Evolutionary conservation across 1,284 basidiomycete species (phyloP), one percentile per base, ranked within the genome.

Genomic region (Lentinula novae-zelandiae): DNA sequence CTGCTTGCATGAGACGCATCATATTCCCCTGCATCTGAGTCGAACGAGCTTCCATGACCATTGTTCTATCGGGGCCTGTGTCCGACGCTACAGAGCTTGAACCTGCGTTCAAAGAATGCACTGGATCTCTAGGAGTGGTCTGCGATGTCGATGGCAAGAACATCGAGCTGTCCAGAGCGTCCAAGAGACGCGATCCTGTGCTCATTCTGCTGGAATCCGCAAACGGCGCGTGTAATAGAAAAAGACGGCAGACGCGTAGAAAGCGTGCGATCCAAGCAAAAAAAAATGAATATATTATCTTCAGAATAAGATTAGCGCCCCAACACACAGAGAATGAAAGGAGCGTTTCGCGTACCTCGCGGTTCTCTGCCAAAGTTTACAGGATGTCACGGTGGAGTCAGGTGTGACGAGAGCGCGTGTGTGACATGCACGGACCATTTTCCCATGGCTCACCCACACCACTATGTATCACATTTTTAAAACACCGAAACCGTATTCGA

Each of bases 91-190:
- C 22, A 22, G 53, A 15, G 27, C 57, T 13, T 46, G 52, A 20
- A 5, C 42, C 42, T 22, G 46, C 17, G 22, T 54, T 15, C 27
- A 22, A 38, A 38, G 34, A n/a, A 31, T 39, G n/a, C 8, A 52
- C 10, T 5, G 27, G 58, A 20, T 34, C 17, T 22, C 36, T 44
- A 3, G 48, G 57, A 17, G 27, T 44, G 20, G 42, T 56, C 10
- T 12, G 48, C 5, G 48, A 1, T 33, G 39, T 8, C 38, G 49
- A 42, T 2, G 27, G n/a, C 13, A 52, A 27, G n/a, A 13, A 12
- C 48, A 49, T 36, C 17, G 52, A 61, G 12, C 38, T 61, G 36
- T 64, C 60, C 44, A 64, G 44, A 13, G 63, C 63, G 40, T 64
- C 57, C 13, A 64, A 40, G 9, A 64, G 57, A 17, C 60, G 57